These are phyloP conservation scores for Prunus yedoensis DNA, from an alignment of 331 rosid genomes.

Conservation along the genomic window DNA sequence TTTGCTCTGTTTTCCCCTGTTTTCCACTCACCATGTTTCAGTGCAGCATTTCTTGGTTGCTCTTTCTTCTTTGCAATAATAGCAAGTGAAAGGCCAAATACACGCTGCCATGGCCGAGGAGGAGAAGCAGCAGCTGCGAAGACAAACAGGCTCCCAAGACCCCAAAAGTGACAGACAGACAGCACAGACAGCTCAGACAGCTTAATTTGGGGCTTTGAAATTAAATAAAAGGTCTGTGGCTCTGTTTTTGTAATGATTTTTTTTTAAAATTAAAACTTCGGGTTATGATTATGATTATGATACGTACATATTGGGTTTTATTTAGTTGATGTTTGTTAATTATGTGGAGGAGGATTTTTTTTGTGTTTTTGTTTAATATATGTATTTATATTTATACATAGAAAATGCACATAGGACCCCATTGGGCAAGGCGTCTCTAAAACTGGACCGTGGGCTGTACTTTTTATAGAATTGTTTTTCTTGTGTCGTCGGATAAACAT, in stretches of 20 bases:
- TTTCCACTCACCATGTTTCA: slow-evolving; percentile 31
- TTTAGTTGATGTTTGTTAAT: neutral
- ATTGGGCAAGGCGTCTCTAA: slow-evolving; percentile 28
- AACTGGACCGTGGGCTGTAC: slow-evolving; percentile 34
- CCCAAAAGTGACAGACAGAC: slow-evolving; percentile 3
- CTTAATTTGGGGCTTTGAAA: slow-evolving; percentile 19
- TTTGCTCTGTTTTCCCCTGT: neutral
- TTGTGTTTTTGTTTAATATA: neutral
- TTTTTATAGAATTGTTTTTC: slow-evolving; percentile 22
- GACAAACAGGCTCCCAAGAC: too few species aligned
- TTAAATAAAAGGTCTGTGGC: slow-evolving; percentile 25
- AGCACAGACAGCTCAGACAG: neutral
- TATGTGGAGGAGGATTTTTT: neutral
- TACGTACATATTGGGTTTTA: neutral
- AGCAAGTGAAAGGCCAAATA: neutral
- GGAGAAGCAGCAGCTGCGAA: neutral
- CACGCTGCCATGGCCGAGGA: slow-evolving; percentile 25
- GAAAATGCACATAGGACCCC: slow-evolving; percentile 9
- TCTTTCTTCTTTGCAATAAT: slow-evolving; percentile 15
- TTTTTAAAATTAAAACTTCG: neutral
- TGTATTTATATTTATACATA: too few species aligned
- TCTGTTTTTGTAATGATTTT: neutral
- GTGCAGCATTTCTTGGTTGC: slow-evolving; percentile 22
- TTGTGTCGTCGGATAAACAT: slow-evolving; percentile 35
- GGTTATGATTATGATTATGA: too few species aligned